phyloP scores from a whole-genome alignment of 108 stramenopile genomes.

The Fragilaria crotonensis region DNA sequence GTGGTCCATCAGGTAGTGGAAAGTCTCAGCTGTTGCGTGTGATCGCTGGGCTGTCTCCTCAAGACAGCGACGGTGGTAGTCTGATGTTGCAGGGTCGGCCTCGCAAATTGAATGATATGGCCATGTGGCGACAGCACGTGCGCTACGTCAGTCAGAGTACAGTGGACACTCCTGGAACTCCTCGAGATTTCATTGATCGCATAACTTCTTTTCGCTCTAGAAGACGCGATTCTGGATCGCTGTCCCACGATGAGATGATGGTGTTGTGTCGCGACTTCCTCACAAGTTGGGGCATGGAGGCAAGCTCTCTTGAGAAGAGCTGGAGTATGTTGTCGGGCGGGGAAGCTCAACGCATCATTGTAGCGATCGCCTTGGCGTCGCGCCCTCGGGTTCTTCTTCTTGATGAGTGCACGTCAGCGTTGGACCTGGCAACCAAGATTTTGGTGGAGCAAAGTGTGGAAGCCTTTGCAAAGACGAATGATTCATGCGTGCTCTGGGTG shows the following conservation, averaged over 20 bases:
- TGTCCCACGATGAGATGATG: conserved; percentile 24
- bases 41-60: conserved; percentile 50
- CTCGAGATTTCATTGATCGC: conserved; percentile 26
- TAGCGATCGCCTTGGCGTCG: conserved; percentile 68
- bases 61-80: conserved; percentile 4
- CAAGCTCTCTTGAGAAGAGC: conserved; percentile 24
- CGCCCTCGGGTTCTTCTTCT: conserved; percentile 46
- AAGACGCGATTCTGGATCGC: conserved; percentile 7
- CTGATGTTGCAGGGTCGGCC: neutral
- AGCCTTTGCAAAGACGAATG: neutral
- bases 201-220: conserved; percentile 14
- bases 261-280: conserved; percentile 17
- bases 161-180: conserved; percentile 37
- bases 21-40: conserved; percentile 71
- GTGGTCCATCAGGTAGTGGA: conserved; percentile 49
- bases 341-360: conserved; percentile 68
- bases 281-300: conserved; percentile 26
- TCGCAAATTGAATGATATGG: conserved; percentile 9
- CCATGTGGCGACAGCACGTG: conserved; percentile 45
- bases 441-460: conserved; percentile 33
- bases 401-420: conserved; percentile 59
- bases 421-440: conserved; percentile 37
- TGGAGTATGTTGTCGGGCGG: conserved; percentile 80
- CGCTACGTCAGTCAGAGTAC: conserved; percentile 70
- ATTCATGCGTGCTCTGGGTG: neutral